phyloP scores from a whole-genome alignment of 1,139 yeast genomes.

The Diutina siamensis region DNA sequence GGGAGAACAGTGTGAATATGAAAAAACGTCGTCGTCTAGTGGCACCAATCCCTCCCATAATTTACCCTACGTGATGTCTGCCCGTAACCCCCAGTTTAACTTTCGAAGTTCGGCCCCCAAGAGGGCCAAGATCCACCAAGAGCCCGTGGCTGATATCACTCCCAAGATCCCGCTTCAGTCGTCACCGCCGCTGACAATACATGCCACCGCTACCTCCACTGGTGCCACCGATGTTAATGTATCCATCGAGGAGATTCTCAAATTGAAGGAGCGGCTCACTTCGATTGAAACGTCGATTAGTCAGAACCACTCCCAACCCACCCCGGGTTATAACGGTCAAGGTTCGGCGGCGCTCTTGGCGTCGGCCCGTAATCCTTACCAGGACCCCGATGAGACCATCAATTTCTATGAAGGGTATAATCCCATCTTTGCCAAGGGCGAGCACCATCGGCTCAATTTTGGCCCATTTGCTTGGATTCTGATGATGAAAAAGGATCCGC shows the following conservation, averaged over 20 bases:
- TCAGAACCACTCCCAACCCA: neutral
- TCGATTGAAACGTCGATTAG: neutral
- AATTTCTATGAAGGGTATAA: slow-evolving; percentile 32
- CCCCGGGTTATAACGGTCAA: neutral
- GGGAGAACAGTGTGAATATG: neutral
- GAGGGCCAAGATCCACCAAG: neutral
- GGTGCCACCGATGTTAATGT: neutral
- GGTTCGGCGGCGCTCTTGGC: neutral
- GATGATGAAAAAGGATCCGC: slow-evolving; percentile 37
- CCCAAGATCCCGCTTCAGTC: neutral
- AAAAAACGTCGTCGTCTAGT: neutral
- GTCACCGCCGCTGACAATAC: neutral
- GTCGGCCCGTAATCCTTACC: neutral
- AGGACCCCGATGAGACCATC: slow-evolving; percentile 20
- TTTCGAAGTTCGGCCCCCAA: neutral
- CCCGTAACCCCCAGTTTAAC: neutral
- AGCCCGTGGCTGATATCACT: neutral
- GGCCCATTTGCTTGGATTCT: slow-evolving; percentile 44
- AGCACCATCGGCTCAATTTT: slow-evolving; percentile 26
- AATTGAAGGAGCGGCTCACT: neutral
- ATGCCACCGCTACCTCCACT: neutral
- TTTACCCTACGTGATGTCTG: slow-evolving; percentile 1
- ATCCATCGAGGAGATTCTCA: neutral
- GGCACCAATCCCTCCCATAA: neutral
- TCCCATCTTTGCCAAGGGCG: slow-evolving; percentile 26